Percentiles rank a stretch among this genome's conserved stretches.
phyloP scores from a whole-genome alignment of 2,329 filamentous ascomycete genomes.

The Ceratocystis cacaofunesta region DNA sequence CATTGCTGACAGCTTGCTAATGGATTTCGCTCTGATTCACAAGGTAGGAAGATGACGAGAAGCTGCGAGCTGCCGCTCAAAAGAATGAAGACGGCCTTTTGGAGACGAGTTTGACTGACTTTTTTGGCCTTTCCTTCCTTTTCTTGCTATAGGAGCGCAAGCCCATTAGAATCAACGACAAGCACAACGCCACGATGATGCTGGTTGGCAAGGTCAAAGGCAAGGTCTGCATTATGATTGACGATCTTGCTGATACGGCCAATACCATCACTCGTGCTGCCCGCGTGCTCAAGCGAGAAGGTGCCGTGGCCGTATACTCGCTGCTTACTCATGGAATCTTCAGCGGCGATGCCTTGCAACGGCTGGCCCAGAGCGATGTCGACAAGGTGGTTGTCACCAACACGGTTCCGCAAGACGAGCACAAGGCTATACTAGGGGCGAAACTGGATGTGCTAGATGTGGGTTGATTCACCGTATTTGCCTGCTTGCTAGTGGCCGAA shows the following conservation, averaged over 20 bases:
- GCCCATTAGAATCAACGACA: conserved; percentile 72
- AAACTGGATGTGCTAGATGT: conserved; percentile 81
- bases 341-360: conserved; percentile 84
- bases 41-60: conserved; percentile 46
- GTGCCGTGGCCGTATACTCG: conserved; percentile 80
- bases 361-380: conserved; percentile 82
- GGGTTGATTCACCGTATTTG: conserved; percentile 14
- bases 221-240: conserved; percentile 75
- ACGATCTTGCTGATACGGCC: conserved; percentile 88
- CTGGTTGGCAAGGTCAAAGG: conserved; percentile 74
- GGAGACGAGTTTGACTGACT: neutral
- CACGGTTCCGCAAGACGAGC: conserved; percentile 76
- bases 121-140: conserved; percentile 22
- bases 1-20: conserved; percentile 82
- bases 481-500: neutral
- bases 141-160: conserved; percentile 56
- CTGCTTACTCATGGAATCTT: conserved; percentile 90
- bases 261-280: conserved; percentile 95
- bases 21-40: conserved; percentile 95
- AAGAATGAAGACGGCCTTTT: conserved; percentile 16
- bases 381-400: conserved; percentile 95
- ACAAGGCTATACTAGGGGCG: conserved; percentile 56
- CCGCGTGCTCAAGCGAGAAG: conserved; percentile 91
- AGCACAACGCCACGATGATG: conserved; percentile 91
- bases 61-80: conserved; percentile 7